These are phyloP conservation scores for Euphorbia schlechtendalii DNA, from an alignment of 441 rosid species.

Conservation along the genomic window DNA sequence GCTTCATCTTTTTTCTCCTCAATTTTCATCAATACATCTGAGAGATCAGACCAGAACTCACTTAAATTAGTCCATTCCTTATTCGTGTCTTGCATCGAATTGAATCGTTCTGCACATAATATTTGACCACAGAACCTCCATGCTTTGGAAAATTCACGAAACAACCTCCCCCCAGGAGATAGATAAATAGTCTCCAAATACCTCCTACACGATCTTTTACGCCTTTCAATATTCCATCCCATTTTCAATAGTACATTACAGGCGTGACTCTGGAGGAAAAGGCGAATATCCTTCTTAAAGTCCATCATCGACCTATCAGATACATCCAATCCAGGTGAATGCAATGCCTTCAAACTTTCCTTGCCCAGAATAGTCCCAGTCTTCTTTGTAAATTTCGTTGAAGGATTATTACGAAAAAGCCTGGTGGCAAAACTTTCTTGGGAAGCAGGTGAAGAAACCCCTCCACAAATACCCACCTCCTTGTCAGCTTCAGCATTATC, in stretches of 20 bases:
- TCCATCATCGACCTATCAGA: conserved; percentile 31
- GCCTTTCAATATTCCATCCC: conserved; percentile 67
- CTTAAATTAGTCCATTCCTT: conserved; percentile 67
- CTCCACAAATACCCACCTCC: conserved; percentile 36
- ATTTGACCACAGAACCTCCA: conserved; percentile 67
- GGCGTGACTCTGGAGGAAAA: conserved; percentile 55
- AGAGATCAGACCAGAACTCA: conserved; percentile 66
- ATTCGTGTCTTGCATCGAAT: conserved; percentile 31
- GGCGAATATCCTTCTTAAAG: conserved; percentile 59
- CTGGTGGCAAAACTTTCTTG: conserved; percentile 65
- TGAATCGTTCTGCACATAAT: conserved; percentile 34
- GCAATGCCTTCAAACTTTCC: conserved; percentile 25
- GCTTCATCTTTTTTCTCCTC: conserved; percentile 48
- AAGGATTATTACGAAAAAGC: conserved; percentile 38
- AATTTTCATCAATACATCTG: conserved; percentile 38
- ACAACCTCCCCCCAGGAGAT: conserved; percentile 56
- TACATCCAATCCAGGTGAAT: conserved; percentile 25
- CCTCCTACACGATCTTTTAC: conserved; percentile 50
- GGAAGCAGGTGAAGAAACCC: conserved; percentile 70
- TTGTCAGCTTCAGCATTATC: conserved; percentile 33
- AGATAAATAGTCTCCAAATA: conserved; percentile 46
- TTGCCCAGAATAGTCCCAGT: conserved; percentile 25
- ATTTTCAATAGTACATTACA: conserved; percentile 43
- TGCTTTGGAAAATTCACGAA: conserved; percentile 71
- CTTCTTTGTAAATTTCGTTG: conserved; percentile 30